These are phyloP conservation scores for Gossypium thurberi DNA, from an alignment of 345 rosid genomes.

Conservation along the genomic window DNA sequence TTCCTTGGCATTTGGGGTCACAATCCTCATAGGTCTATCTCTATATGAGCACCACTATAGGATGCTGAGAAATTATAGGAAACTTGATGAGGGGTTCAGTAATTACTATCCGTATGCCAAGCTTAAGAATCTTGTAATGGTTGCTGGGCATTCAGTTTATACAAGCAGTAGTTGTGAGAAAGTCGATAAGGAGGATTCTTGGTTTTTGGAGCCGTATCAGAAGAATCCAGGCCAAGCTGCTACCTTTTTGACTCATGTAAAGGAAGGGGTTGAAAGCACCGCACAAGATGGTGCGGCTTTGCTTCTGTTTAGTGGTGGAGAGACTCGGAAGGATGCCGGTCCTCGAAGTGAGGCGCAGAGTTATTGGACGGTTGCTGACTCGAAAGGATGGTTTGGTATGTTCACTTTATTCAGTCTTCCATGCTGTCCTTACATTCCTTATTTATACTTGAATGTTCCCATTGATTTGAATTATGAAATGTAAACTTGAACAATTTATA, in stretches of 20 bases:
- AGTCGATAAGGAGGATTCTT: slow-evolving; percentile 75
- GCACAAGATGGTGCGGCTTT: slow-evolving; percentile 61
- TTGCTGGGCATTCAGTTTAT: slow-evolving; percentile 92
- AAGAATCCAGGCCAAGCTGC: slow-evolving; percentile 90
- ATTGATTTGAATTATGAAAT: not conserved
- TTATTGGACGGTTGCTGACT: slow-evolving; percentile 94
- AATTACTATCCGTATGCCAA: slow-evolving; percentile 52
- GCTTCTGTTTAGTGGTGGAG: slow-evolving; percentile 95
- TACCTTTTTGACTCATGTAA: slow-evolving; percentile 73
- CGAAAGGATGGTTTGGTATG: slow-evolving; percentile 96
- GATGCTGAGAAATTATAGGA: slow-evolving; percentile 26
- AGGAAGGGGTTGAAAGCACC: slow-evolving; percentile 58
- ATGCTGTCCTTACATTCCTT: not conserved
- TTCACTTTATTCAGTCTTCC: slow-evolving; percentile 13
- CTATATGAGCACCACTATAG: slow-evolving; percentile 42
- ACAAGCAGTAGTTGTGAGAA: slow-evolving; percentile 71
- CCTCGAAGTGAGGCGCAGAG: slow-evolving; percentile 99
- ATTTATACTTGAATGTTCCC: not conserved
- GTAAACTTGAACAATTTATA: not conserved
- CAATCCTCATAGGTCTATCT: slow-evolving; percentile 45
- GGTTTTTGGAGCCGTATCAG: slow-evolving; percentile 96
- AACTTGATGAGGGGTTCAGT: slow-evolving; percentile 21
- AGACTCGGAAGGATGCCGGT: slow-evolving; percentile 91
- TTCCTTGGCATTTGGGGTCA: slow-evolving; percentile 53
- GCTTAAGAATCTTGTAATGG: slow-evolving; percentile 84